phyloP scores from a whole-genome alignment of 768 basidiomycete genomes.

The Cubamyces lactineus region DNA sequence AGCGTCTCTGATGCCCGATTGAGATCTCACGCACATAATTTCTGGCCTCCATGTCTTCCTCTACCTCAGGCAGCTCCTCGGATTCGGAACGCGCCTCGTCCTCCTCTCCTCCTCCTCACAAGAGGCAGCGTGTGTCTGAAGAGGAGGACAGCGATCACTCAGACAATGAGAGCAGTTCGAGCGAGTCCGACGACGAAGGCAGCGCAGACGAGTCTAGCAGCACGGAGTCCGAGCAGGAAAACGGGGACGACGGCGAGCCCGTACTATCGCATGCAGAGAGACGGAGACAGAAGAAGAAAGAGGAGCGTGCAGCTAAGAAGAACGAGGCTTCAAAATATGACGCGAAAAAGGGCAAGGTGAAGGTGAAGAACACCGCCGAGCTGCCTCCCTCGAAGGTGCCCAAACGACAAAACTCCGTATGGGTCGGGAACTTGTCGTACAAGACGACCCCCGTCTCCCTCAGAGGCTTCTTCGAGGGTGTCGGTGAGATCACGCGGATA shows the following conservation, averaged over 20 bases:
- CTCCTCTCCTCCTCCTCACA: slow-evolving; percentile 20
- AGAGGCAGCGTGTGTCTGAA: slow-evolving; percentile 16
- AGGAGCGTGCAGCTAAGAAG: slow-evolving; percentile 40
- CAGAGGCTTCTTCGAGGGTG: slow-evolving; percentile 67
- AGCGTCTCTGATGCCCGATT: neutral
- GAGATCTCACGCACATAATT: slow-evolving; percentile 16
- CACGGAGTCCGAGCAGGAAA: slow-evolving; percentile 33
- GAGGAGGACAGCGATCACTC: slow-evolving; percentile 12
- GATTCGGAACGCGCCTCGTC: slow-evolving; percentile 22
- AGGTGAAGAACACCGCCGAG: slow-evolving; percentile 34
- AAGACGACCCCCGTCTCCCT: slow-evolving; percentile 82
- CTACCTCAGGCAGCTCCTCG: slow-evolving; percentile 21
- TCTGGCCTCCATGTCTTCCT: slow-evolving; percentile 26
- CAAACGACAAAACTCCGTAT: slow-evolving; percentile 84
- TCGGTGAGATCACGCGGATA: slow-evolving; percentile 76
- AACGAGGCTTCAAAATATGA: slow-evolving; percentile 32
- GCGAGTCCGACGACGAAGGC: slow-evolving; percentile 18
- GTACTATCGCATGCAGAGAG: slow-evolving; percentile 79
- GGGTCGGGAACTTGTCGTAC: slow-evolving; percentile 95
- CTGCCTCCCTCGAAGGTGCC: slow-evolving; percentile 35
- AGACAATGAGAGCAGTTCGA: slow-evolving; percentile 5
- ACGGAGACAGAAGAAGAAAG: slow-evolving; percentile 60
- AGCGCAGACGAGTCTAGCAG: neutral
- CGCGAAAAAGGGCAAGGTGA: slow-evolving; percentile 44
- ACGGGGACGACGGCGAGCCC: slow-evolving; percentile 31